Percentiles rank a stretch among this genome's conserved stretches.
These are phyloP conservation scores for Collybiopsis confluens DNA, from an alignment of 768 basidiomycete species.

Conservation along the genomic window DNA sequence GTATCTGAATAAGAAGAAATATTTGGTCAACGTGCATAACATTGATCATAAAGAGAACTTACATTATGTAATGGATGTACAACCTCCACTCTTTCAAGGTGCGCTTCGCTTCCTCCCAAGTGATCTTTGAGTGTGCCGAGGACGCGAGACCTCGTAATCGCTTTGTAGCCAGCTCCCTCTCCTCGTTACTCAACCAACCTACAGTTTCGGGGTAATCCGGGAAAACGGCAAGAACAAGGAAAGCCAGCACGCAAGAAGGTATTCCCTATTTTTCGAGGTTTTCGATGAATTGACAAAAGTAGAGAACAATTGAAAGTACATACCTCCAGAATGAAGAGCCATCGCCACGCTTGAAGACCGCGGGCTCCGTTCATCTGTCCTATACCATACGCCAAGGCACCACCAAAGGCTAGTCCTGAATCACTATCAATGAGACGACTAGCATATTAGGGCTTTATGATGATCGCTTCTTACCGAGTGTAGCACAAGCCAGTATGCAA, in stretches of 20 bases:
- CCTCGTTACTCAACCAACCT: constrained; percentile 38
- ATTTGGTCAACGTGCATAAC: not conserved
- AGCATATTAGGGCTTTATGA: no score
- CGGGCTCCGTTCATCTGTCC: constrained; percentile 21
- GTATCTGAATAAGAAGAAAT: constrained; percentile 17
- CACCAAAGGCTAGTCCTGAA: constrained; percentile 30
- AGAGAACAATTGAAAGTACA: no score
- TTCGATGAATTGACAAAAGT: no score
- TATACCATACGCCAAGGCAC: constrained; percentile 29
- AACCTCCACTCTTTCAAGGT: constrained; percentile 33
- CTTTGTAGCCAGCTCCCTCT: constrained; percentile 33
- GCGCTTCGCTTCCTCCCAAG: constrained; percentile 30
- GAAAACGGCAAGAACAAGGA: constrained; percentile 28
- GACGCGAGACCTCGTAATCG: constrained; percentile 21
- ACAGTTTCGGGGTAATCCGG: constrained; percentile 49
- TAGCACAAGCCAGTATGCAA: constrained; percentile 29
- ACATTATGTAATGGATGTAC: constrained; percentile 33
- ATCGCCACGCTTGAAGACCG: constrained; percentile 23
- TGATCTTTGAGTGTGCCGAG: constrained; percentile 24
- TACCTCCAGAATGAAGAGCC: constrained; percentile 34
- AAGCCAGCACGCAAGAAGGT: constrained; percentile 33
- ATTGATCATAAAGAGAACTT: not conserved
- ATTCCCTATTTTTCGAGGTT: no score
- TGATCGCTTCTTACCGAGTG: no score
- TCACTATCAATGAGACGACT: no score